Evolutionary conservation across 2,329 filamentous ascomycete genomes (phyloP).

Genomic region (Thelonectria olida): DNA sequence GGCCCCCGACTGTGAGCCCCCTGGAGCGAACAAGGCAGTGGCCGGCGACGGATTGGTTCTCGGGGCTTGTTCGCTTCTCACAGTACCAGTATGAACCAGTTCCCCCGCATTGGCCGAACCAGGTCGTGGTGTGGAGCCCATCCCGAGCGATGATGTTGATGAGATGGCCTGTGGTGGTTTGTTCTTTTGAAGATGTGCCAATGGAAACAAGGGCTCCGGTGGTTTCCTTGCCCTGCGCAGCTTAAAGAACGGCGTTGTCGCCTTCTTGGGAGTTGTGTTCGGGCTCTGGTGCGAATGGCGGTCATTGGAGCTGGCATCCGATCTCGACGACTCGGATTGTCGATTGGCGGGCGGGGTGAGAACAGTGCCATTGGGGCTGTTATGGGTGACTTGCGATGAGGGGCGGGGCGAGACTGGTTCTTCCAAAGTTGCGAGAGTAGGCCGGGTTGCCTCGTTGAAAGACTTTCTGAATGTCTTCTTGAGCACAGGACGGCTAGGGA

Average conservation of each 20-base stretch:
- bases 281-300: slow-evolving; percentile 67
- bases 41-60: slow-evolving; percentile 52
- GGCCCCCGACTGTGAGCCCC: slow-evolving; percentile 61
- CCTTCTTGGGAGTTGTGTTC: slow-evolving; percentile 68
- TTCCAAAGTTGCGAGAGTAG: slow-evolving; percentile 58
- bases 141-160: slow-evolving; percentile 54
- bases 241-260: slow-evolving; percentile 80
- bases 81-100: slow-evolving; percentile 30
- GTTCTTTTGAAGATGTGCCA: slow-evolving; percentile 84
- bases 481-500: slow-evolving; percentile 22
- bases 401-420: slow-evolving; percentile 56
- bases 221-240: slow-evolving; percentile 81
- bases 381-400: slow-evolving; percentile 40
- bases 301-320: slow-evolving; percentile 83
- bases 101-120: slow-evolving; percentile 46
- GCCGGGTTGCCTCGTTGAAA: slow-evolving; percentile 55
- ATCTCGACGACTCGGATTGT: slow-evolving; percentile 81
- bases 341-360: slow-evolving; percentile 60
- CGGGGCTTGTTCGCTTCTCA: slow-evolving; percentile 27
- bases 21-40: slow-evolving; percentile 56
- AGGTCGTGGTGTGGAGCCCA: slow-evolving; percentile 46
- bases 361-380: slow-evolving; percentile 48
- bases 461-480: slow-evolving; percentile 46
- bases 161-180: slow-evolving; percentile 50
- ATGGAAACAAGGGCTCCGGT: slow-evolving; percentile 80